Evolutionary conservation across 352 stramenopile species (phyloP).

Genomic region (Phytopythium montanum): DNA sequence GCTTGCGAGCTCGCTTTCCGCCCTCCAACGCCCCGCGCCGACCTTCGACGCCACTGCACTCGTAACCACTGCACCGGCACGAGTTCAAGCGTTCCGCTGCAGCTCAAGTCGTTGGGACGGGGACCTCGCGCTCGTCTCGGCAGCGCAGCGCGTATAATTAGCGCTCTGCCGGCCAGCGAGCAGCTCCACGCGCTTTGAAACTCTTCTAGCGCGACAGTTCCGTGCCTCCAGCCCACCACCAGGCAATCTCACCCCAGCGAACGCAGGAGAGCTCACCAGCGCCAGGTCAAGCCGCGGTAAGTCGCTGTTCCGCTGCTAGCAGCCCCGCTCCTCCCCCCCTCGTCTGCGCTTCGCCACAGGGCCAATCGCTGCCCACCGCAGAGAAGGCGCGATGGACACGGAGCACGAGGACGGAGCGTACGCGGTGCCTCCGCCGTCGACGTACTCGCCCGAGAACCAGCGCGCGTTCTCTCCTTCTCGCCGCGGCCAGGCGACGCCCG

Average conservation of each 20-base stretch:
- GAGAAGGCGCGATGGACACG: slow-evolving; percentile 1
- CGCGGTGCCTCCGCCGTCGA: background rate
- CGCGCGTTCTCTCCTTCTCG: background rate
- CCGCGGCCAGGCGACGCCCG: background rate
- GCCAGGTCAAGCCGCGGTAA: background rate
- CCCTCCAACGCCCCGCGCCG: background rate
- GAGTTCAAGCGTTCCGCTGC: background rate
- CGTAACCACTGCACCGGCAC: background rate
- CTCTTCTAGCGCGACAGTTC: slow-evolving; percentile 1
- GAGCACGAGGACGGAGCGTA: background rate
- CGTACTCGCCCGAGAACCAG: slow-evolving; percentile 7
- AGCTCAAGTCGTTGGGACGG: background rate
- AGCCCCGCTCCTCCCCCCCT: no score
- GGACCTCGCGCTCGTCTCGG: background rate
- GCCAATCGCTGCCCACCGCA: background rate
- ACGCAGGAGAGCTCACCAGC: background rate
- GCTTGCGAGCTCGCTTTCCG: background rate
- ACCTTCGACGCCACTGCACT: background rate
- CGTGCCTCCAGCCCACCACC: background rate
- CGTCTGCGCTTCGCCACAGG: background rate
- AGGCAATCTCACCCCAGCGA: background rate
- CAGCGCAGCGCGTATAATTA: slow-evolving; percentile 3
- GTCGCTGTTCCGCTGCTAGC: background rate
- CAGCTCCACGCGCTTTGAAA: slow-evolving; percentile 4
- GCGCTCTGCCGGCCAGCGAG: background rate